phyloP scores from a whole-genome alignment of 2,329 filamentous ascomycete species.

The Colletotrichum sansevieriae region DNA sequence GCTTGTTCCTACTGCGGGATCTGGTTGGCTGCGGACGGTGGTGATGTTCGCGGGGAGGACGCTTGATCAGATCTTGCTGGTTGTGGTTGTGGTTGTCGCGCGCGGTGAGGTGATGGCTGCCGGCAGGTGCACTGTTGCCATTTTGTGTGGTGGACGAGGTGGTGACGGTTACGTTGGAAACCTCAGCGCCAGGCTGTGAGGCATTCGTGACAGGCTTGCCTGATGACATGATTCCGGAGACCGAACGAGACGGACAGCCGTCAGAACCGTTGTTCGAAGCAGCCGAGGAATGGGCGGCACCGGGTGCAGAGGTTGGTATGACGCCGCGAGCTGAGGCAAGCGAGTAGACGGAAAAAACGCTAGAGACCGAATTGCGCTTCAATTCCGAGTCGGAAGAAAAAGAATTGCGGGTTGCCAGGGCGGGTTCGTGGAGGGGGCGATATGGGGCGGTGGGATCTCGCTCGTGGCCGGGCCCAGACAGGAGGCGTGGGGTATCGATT shows the following conservation, averaged over 20 bases:
- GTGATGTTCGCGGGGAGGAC: conserved; percentile 44
- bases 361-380: conserved; percentile 80
- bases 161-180: conserved; percentile 67
- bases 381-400: conserved; percentile 65
- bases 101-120: conserved; percentile 61
- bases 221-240: conserved; percentile 61
- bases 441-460: conserved; percentile 46
- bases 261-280: conserved; percentile 69
- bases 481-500: conserved; percentile 61
- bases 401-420: conserved; percentile 60
- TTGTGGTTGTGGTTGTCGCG: conserved; percentile 50
- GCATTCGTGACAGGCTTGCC: conserved; percentile 54
- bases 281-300: conserved; percentile 62
- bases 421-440: conserved; percentile 61
- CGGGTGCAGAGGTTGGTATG: conserved; percentile 66
- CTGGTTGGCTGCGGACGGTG: conserved; percentile 63
- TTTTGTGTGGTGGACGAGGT: conserved; percentile 61
- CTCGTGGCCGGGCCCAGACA: conserved; percentile 51
- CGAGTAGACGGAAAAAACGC: conserved; percentile 80
- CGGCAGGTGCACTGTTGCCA: conserved; percentile 52
- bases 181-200: conserved; percentile 63
- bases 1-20: conserved; percentile 77
- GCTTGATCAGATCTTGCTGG: conserved; percentile 58
- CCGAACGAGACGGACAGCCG: conserved; percentile 56
- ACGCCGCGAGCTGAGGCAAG: conserved; percentile 71